A percentile compares a stretch with the other conserved stretches of the same genome.
These are phyloP conservation scores for Fusarium veterinarium DNA, from an alignment of 2,329 filamentous ascomycete genomes.

Conservation along the genomic window DNA sequence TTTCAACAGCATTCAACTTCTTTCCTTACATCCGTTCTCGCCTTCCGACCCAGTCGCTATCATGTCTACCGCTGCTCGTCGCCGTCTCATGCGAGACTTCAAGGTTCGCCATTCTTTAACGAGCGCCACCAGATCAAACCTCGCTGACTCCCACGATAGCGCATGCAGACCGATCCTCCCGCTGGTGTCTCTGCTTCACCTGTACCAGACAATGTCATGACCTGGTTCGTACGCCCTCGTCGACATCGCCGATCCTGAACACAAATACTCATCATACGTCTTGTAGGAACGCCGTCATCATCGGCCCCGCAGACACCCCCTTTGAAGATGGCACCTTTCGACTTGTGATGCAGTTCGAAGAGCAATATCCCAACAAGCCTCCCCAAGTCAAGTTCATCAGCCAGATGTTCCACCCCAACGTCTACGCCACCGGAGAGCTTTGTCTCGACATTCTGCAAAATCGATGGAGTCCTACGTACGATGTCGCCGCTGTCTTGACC, in stretches of 20 bases:
- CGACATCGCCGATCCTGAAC: neutral
- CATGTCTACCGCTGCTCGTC: slow-evolving; percentile 91
- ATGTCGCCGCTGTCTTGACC: slow-evolving; percentile 95
- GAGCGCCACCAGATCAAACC: neutral
- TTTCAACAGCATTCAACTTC: neutral
- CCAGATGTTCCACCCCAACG: slow-evolving; percentile 99
- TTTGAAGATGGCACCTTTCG: slow-evolving; percentile 99
- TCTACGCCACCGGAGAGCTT: slow-evolving; percentile 95
- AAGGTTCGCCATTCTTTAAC: slow-evolving; percentile 72
- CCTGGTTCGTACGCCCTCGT: slow-evolving; percentile 72
- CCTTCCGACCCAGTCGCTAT: slow-evolving; percentile 31
- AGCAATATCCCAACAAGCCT: slow-evolving; percentile 98
- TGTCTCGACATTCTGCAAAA: slow-evolving; percentile 98
- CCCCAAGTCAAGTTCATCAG: slow-evolving; percentile 98
- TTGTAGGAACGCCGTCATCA: slow-evolving; percentile 95
- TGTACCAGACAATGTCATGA: slow-evolving; percentile 97
- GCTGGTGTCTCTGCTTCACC: slow-evolving; percentile 96
- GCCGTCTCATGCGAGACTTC: slow-evolving; percentile 98
- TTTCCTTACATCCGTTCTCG: slow-evolving; percentile 1
- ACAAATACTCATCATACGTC: slow-evolving; percentile 35
- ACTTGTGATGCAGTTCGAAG: slow-evolving; percentile 98
- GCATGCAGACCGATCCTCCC: slow-evolving; percentile 99
- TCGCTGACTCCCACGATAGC: slow-evolving; percentile 62
- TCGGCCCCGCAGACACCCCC: slow-evolving; percentile 94
- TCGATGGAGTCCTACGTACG: slow-evolving; percentile 97